A percentile compares a stretch with the other conserved stretches of the same genome.
Evolutionary conservation across 306 rosid species (phyloP).

Genomic region (Ormosia emarginata): DNA sequence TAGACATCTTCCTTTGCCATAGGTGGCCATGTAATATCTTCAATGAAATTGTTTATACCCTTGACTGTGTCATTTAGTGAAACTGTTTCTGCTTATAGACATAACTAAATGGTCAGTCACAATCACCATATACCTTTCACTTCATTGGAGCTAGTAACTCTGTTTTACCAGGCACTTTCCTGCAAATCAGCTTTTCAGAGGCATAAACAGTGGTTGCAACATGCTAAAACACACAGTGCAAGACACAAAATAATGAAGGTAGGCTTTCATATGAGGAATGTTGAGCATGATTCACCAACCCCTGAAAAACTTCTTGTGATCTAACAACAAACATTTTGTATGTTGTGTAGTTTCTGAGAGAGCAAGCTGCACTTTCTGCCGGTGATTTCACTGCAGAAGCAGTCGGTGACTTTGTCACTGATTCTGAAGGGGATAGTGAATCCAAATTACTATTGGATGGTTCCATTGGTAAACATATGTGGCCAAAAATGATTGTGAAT

Average conservation of each 20-base stretch:
- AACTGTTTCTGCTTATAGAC: slow-evolving; percentile 1
- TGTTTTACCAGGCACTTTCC: slow-evolving; percentile 73
- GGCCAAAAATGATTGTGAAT: slow-evolving; percentile 48
- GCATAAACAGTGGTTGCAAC: slow-evolving; percentile 97
- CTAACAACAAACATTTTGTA: slow-evolving; percentile 23
- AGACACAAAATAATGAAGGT: slow-evolving; percentile 99
- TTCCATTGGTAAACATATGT: slow-evolving; percentile 44
- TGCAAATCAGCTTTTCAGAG: slow-evolving; percentile 96
- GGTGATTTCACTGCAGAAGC: slow-evolving; percentile 88
- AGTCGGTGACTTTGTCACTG: slow-evolving; percentile 61
- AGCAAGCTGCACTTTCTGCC: slow-evolving; percentile 92
- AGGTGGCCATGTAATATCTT: not conserved
- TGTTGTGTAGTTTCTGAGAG: slow-evolving; percentile 76
- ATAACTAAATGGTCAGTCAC: not conserved
- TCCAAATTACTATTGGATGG: slow-evolving; percentile 51
- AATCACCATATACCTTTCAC: slow-evolving; percentile 4
- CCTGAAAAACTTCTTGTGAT: not conserved
- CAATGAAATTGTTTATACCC: not conserved
- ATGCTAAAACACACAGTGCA: slow-evolving; percentile 98
- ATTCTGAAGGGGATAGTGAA: slow-evolving; percentile 75
- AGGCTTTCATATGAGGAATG: slow-evolving; percentile 27
- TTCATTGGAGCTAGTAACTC: slow-evolving; percentile 29
- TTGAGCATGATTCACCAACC: slow-evolving; percentile 7
- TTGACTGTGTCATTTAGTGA: not conserved
- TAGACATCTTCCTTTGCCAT: too few relatives aligned